Base-by-base conservation (phyloP, 768 basidiomycete species). In the Macrocybe gigantea region DNA sequence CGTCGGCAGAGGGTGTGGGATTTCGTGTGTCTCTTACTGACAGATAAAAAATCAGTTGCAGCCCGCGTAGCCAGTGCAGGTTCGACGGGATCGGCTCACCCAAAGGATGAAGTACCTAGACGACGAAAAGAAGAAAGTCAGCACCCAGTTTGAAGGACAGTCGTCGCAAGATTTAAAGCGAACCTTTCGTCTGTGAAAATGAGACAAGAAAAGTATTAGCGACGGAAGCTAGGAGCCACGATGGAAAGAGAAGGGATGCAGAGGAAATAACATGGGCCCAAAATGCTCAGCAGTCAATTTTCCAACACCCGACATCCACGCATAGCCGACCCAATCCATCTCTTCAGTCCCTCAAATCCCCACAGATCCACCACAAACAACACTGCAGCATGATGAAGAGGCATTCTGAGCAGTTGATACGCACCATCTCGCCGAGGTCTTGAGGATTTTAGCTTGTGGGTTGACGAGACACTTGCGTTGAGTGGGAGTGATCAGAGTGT, bases 1-100 rank as follows among this genome's bases (percentile, higher is more conserved):
- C 96, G 89, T 66, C 93, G 80, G 82, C 96, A 99, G 61, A 97
- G 85, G 49, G 92, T 93, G 79, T 95, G 93, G 56, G 90, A 83
- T 77, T 95, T 96, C 58, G 90, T 88, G 82, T 94, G 93, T 67
- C 92, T 80, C 79, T 94, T 94, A 89, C 93, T 92, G 67, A 54
- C 54, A 32, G 45, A 48, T n/a, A 46, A 46, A 30, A 44, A 14
- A 14, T 47, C 32, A 53, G 34, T 49, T 37, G 48, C 41, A 31
- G 41, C 48, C 41, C 44, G 7, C 49, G 48, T 33, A 33, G 29
- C 31, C 14, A 5, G 11, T 11, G 38, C 14, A 13, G 35, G 11
- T 39, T 44, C 6, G 14, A 33, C 31, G 14, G 32, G 12, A 22
- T 31, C 10, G 41, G 85, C 88, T 66, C 64, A 92, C 88, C 88